These are phyloP conservation scores for Boletus vinaceobasis DNA, from an alignment of 768 basidiomycete genomes.

Conservation along the genomic window DNA sequence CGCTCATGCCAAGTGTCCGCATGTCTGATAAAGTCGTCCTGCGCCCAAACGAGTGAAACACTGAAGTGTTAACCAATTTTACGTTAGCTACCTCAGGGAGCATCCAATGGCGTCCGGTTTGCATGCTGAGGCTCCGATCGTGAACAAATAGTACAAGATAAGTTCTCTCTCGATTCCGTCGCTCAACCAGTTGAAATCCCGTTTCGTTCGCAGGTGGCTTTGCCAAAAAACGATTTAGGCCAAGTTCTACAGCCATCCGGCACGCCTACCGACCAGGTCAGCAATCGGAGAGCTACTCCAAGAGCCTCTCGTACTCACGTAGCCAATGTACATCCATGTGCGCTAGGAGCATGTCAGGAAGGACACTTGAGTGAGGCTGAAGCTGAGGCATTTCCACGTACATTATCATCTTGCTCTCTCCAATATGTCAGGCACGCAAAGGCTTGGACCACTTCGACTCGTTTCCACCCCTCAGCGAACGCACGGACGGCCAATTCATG, in stretches of 20 bases:
- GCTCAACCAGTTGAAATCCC: slow-evolving; percentile 64
- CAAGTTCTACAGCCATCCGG: slow-evolving; percentile 84
- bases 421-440: slow-evolving; percentile 88
- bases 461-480: slow-evolving; percentile 74
- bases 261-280: slow-evolving; percentile 52
- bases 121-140: slow-evolving; percentile 81
- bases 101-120: slow-evolving; percentile 87
- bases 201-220: slow-evolving; percentile 57
- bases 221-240: slow-evolving; percentile 66
- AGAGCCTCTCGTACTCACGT: slow-evolving; percentile 45
- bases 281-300: background rate
- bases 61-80: slow-evolving; percentile 1
- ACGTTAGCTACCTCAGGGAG: slow-evolving; percentile 55
- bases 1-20: slow-evolving; percentile 69
- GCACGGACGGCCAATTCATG: slow-evolving; percentile 73
- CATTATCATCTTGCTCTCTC: slow-evolving; percentile 84
- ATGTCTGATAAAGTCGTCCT: slow-evolving; percentile 72
- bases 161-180: slow-evolving; percentile 81
- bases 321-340: slow-evolving; percentile 86
- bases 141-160: slow-evolving; percentile 85
- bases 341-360: slow-evolving; percentile 42
- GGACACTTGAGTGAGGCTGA: background rate
- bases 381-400: slow-evolving; percentile 31
- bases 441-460: slow-evolving; percentile 85
- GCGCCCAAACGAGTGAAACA: slow-evolving; percentile 8